Evolutionary conservation across 1,139 yeast species (phyloP), one percentile per base, ranked within the genome.

Genomic region (Saccharomyces hybrid): DNA sequence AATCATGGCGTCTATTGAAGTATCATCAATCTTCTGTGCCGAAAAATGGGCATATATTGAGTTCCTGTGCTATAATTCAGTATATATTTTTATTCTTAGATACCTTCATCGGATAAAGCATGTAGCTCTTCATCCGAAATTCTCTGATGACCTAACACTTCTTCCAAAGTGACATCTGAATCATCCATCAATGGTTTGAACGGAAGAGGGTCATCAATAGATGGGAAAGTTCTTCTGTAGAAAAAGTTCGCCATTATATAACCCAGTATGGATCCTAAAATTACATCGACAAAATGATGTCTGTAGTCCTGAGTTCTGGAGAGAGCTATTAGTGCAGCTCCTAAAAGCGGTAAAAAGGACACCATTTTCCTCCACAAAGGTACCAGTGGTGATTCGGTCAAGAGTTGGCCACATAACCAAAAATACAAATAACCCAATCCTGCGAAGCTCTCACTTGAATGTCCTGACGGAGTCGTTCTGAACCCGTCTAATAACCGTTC

Each of bases 391-490:
- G 71, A 70, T 49, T 61, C 78, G 57, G 76, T 69, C 14, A 74
- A 58, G 38, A 83, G 69, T 63, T 84, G 91, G 7, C 88, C 93
- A 55, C 78, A 73, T 32, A 84, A 66, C 84, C 88, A 87, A 30
- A 85, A 66, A 7, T 85, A 75, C 34, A 84, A 66, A 66, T 78
- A 87, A 3, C 84, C 81, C 50, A 86, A 73, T 0, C 93, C 93
- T 13, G 85, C 78, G 70, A 81, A 83, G 54, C 84, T 78, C 56
- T 81, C 73, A 58, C 85, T 81, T 3, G 88, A 81, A 61, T 85
- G 91, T 1, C 93, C 93, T 3, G 89, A 83, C 0, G 95, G 95
- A 13, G 91, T 86, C 1, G 89, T 82, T 64, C 89, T 78, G 64
- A 82, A 84, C 0, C 95, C 95, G 62, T 87, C 95, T 58, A 74